Base-by-base conservation (phyloP, 2,329 filamentous ascomycete species). In the Pseudogymnoascus verrucosus region DNA sequence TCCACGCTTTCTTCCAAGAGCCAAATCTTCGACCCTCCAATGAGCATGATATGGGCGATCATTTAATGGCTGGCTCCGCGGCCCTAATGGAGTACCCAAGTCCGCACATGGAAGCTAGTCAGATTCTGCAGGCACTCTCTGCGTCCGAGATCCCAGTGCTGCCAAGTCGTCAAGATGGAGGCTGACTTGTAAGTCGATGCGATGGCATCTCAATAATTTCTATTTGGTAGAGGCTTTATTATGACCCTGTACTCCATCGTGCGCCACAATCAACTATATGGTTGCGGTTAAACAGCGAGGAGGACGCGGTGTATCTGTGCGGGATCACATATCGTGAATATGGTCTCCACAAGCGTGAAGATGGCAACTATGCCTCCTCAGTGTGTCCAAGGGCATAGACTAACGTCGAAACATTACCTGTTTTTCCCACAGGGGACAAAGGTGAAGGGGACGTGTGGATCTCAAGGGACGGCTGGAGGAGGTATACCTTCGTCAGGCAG, bases 101-200 rank as follows among this genome's bases (percentile, higher is more conserved):
- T 2, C 59, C 59, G 23, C 59, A 61, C 19, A 72, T 73, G 61
- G 71, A 71, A 54, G 71, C 71, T 2, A 67, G 71, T 7, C 71
- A 73, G 59, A 73, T 73, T 44, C 65, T 73, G 16, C 71, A 73
- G 61, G 65, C 71, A 5, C 62, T 73, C 31, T 71, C 70, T 65
- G 69, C 67, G 23, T 57, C 51, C n/a, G 51, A 57, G 51, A 12
- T 34, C 34, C 51, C 51, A 19, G 51, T 12, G 10, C 28, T 57
- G 10, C 51, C 51, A 57, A 12, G 11, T 57, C 26, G 51, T 57
- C 51, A 34, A 21, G 51, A 21, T 34, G 51, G 51, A 19, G 51
- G 16, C 4, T 57, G 51, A 57, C 51, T 34, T 34, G n/a, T 57
- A 34, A 34, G 51, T 34, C 28, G 28, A 21, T 34, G 51, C 28